phyloP scores from a whole-genome alignment of 192 early-diverging fungal species.

The Linnemannia zychae region DNA sequence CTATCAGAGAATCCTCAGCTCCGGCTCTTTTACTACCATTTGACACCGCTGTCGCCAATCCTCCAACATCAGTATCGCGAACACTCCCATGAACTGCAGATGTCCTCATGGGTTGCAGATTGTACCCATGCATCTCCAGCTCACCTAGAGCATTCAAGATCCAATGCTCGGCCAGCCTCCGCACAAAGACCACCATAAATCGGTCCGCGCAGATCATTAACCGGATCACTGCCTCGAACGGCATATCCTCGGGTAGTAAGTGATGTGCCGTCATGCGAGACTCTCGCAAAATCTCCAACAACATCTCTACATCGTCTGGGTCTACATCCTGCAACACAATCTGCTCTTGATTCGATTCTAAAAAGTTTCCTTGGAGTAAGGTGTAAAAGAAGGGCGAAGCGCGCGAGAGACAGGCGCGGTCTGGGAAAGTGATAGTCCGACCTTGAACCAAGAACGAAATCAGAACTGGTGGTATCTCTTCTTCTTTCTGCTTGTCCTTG shows the following conservation, averaged over 20 bases:
- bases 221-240: slow-evolving; percentile 29
- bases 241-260: slow-evolving; percentile 38
- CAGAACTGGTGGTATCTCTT: background rate
- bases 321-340: slow-evolving; percentile 31
- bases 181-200: slow-evolving; percentile 34
- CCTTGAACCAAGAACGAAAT: slow-evolving; percentile 27
- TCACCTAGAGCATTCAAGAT: slow-evolving; percentile 11
- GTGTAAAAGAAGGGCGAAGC: slow-evolving; percentile 33
- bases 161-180: slow-evolving; percentile 34
- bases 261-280: slow-evolving; percentile 20
- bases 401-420: slow-evolving; percentile 20
- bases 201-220: slow-evolving; percentile 45
- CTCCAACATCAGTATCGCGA: background rate
- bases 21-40: background rate
- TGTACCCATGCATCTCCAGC: slow-evolving; percentile 19
- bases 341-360: slow-evolving; percentile 30
- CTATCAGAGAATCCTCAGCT: background rate
- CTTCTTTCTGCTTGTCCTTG: background rate
- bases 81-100: background rate
- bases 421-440: slow-evolving; percentile 19
- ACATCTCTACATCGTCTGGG: slow-evolving; percentile 28
- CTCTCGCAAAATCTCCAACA: slow-evolving; percentile 34
- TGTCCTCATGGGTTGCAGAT: background rate
- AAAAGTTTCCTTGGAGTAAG: slow-evolving; percentile 21
- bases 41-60: background rate